Evolutionary conservation across 257 asterid genomes (phyloP).

Genomic region (Lycium barbarum): DNA sequence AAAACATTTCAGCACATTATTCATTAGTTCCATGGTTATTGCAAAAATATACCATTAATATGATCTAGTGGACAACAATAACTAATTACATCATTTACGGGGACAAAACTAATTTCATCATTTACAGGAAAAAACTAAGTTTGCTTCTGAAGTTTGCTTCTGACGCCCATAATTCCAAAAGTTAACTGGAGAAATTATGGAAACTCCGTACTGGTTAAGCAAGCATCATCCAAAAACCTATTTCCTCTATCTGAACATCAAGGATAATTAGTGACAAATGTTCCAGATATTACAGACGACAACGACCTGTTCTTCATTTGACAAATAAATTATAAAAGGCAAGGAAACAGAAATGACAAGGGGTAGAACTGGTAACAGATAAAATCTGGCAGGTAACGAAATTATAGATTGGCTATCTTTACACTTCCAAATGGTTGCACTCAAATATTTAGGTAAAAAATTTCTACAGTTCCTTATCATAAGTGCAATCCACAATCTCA

Average conservation of each 20-base stretch:
- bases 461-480: background rate
- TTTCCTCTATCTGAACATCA: background rate
- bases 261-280: background rate
- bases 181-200: background rate
- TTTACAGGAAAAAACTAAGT: background rate
- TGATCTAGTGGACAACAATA: background rate
- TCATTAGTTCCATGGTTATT: conserved; percentile 2
- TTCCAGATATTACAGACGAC: background rate
- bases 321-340: background rate
- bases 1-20: background rate
- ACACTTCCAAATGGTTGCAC: background rate
- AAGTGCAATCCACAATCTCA: background rate
- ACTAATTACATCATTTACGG: background rate
- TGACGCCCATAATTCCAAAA: background rate
- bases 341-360: background rate
- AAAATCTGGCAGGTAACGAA: background rate
- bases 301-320: background rate
- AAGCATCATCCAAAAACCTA: background rate
- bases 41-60: background rate
- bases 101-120: background rate
- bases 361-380: background rate
- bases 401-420: background rate
- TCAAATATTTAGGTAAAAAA: background rate
- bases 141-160: background rate
- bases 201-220: background rate